A percentile compares a stretch with the other conserved stretches of the same genome.
Conservation (phyloP, 257 asterid species). For the Sherardia arvensis region DNA sequence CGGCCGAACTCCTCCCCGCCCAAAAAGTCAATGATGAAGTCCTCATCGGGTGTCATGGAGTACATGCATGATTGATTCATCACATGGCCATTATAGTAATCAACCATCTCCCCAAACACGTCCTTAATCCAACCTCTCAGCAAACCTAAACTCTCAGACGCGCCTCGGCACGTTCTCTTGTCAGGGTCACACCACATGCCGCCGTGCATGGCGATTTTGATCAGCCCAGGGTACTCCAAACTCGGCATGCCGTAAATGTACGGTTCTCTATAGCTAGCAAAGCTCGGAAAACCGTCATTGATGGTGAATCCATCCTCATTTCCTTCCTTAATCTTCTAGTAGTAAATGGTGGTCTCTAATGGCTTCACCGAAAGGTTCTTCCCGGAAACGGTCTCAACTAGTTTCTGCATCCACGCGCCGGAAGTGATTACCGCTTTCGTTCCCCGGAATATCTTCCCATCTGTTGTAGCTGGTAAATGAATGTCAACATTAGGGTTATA, state of each 20-base stretch:
- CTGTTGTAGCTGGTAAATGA: slow-evolving; percentile 18
- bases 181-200: slow-evolving; percentile 68
- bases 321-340: slow-evolving; percentile 74
- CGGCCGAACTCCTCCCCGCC: slow-evolving; percentile 69
- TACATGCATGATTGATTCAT: slow-evolving; percentile 75
- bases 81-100: slow-evolving; percentile 31
- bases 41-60: slow-evolving; percentile 92
- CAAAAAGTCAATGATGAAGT: slow-evolving; percentile 67
- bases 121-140: slow-evolving; percentile 40
- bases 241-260: slow-evolving; percentile 84
- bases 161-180: slow-evolving; percentile 51
- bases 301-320: slow-evolving; percentile 57
- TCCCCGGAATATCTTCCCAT: slow-evolving; percentile 21
- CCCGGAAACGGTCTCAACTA: slow-evolving; percentile 38
- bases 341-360: slow-evolving; percentile 49
- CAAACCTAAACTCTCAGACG: slow-evolving; percentile 13
- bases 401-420: slow-evolving; percentile 64
- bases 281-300: slow-evolving; percentile 55
- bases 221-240: slow-evolving; percentile 73
- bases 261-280: slow-evolving; percentile 73
- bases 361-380: slow-evolving; percentile 61
- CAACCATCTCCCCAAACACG: slow-evolving; percentile 43
- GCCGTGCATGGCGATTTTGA: slow-evolving; percentile 56
- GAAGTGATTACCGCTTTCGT: slow-evolving; percentile 66
- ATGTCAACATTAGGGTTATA: too few relatives aligned